A percentile compares a stretch with the other conserved stretches of the same genome.
Evolutionary conservation across 129 eudicot genomes (phyloP).

Genomic region (Heracleum sosnowskyi): DNA sequence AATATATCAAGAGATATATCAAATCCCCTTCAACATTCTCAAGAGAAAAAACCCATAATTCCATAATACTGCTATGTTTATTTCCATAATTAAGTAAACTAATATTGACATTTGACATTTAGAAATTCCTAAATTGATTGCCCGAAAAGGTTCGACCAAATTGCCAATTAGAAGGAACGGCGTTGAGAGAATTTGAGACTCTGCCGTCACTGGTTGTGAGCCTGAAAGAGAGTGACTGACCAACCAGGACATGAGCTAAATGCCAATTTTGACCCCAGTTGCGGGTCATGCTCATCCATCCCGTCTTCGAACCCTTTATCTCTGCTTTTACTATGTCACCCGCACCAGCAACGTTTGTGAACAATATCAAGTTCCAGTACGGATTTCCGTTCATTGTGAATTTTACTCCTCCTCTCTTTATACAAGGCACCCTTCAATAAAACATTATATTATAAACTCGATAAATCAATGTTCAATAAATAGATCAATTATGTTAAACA

Average conservation of each 20-base stretch:
- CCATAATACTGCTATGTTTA: not conserved
- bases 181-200: not conserved
- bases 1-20: not conserved
- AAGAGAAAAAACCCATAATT: not conserved
- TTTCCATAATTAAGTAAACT: not conserved
- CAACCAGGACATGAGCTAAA: not conserved
- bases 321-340: not conserved
- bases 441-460: not conserved
- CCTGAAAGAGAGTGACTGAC: slow-evolving; percentile 8
- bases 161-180: not conserved
- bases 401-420: not conserved
- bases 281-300: not conserved
- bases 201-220: not conserved
- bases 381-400: slow-evolving; percentile 1
- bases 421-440: not conserved
- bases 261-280: slow-evolving; percentile 7
- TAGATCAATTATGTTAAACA: too few relatives aligned
- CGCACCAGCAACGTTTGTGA: not conserved
- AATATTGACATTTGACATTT: not conserved
- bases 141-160: not conserved
- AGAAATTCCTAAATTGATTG: not conserved
- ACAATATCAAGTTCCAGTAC: not conserved
- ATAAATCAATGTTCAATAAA: too few relatives aligned
- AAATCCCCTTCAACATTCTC: not conserved
- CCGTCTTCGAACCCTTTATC: not conserved